Evolutionary conservation across 805 yeast species (phyloP).

Genomic region (Cyberlindnera euphorbiiphila): DNA sequence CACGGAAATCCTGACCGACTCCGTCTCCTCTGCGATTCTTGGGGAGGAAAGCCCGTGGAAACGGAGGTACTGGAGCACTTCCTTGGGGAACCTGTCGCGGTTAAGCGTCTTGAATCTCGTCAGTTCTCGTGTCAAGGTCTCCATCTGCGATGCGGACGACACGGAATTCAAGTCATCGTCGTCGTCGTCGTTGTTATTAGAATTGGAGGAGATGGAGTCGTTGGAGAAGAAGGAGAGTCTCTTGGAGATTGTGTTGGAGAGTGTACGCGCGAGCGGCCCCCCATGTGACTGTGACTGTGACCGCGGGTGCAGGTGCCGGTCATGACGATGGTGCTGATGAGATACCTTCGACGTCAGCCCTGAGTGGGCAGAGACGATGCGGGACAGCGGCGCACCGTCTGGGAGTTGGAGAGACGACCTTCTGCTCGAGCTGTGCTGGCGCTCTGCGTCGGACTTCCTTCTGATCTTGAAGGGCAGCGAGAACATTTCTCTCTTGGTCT

Average conservation of each 20-base stretch:
- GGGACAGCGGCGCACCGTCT: conserved; percentile 1
- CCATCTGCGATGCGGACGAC: conserved; percentile 4
- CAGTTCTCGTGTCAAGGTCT: conserved; percentile 13
- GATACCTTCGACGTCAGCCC: too few relatives aligned
- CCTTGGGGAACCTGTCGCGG: conserved; percentile 20
- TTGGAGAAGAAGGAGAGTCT: conserved; percentile 21
- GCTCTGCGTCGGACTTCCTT: conserved; percentile 14
- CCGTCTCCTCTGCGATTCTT: conserved; percentile 14
- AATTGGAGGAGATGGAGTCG: too few relatives aligned
- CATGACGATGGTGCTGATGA: neutral
- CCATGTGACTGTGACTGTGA: conserved; percentile 11
- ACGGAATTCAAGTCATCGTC: conserved; percentile 19
- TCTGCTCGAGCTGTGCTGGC: conserved; percentile 4
- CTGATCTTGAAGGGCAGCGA: conserved; percentile 13
- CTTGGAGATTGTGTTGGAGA: conserved; percentile 14
- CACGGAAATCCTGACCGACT: conserved; percentile 22
- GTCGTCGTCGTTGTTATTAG: too few relatives aligned
- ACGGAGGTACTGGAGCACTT: conserved; percentile 18
- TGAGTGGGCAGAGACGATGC: conserved; percentile 4
- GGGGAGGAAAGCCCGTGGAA: conserved; percentile 24
- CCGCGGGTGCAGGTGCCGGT: conserved; percentile 2
- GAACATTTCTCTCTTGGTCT: too few relatives aligned
- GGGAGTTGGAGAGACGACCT: neutral
- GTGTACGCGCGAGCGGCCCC: conserved; percentile 2
- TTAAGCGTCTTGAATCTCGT: conserved; percentile 21